Evolutionary conservation across 768 basidiomycete species (phyloP).

Genomic region (Dendrothele bispora): DNA sequence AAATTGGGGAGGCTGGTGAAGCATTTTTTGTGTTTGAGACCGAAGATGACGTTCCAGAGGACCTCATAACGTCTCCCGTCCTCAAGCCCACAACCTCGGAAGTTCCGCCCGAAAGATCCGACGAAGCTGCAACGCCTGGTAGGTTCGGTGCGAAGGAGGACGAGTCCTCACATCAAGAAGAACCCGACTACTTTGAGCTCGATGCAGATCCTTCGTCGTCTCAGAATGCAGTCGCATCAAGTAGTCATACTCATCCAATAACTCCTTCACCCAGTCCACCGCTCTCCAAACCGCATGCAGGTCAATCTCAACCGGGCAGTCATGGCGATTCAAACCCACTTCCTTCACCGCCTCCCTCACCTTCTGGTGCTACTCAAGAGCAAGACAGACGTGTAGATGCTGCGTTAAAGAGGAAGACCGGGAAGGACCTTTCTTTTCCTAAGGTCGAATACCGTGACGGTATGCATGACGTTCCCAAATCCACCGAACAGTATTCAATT

Average conservation of each 20-base stretch:
- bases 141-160: conserved; percentile 42
- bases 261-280: conserved; percentile 20
- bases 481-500: conserved; percentile 6
- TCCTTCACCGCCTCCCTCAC: conserved; percentile 33
- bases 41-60: conserved; percentile 88
- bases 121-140: conserved; percentile 29
- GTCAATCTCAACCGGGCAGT: conserved; percentile 28
- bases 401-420: conserved; percentile 42
- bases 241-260: neutral
- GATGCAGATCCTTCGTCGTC: conserved; percentile 45
- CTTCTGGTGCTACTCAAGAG: conserved; percentile 22
- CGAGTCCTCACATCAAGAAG: conserved; percentile 24
- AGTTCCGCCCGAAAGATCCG: conserved; percentile 19
- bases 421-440: conserved; percentile 45
- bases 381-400: conserved; percentile 51
- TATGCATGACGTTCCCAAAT: conserved; percentile 22
- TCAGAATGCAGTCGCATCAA: conserved; percentile 7
- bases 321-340: conserved; percentile 22
- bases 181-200: conserved; percentile 87
- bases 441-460: conserved; percentile 64
- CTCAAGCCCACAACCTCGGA: conserved; percentile 63
- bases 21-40: conserved; percentile 99
- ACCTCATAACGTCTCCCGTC: conserved; percentile 92
- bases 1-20: conserved; percentile 98
- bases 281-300: conserved; percentile 17